Percentiles rank a stretch among this genome's conserved stretches.
Evolutionary conservation across 2,329 filamentous ascomycete species (phyloP).

Genomic region (Neofusicoccum kwambonambiense): DNA sequence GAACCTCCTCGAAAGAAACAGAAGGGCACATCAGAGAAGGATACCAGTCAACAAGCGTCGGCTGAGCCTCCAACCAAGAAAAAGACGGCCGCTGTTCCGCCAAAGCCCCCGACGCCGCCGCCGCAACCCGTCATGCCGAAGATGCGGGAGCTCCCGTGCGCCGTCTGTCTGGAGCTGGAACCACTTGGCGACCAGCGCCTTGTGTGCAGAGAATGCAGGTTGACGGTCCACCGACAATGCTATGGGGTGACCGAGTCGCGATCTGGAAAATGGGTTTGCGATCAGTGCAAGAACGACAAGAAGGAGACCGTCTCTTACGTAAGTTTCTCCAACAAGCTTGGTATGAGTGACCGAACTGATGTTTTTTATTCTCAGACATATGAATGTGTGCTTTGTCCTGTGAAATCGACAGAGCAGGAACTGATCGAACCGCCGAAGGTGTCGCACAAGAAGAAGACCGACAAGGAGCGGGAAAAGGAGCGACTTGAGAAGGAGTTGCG

Average conservation of each 20-base stretch:
- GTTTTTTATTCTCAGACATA: slow-evolving; percentile 61
- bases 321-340: slow-evolving; percentile 36
- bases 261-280: slow-evolving; percentile 84
- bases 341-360: neutral
- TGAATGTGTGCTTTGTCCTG: slow-evolving; percentile 87
- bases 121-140: slow-evolving; percentile 74
- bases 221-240: slow-evolving; percentile 88
- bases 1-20: slow-evolving; percentile 63
- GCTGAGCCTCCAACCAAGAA: slow-evolving; percentile 51
- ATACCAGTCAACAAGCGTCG: slow-evolving; percentile 47
- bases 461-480: slow-evolving; percentile 88
- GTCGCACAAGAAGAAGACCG: slow-evolving; percentile 83
- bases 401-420: slow-evolving; percentile 77
- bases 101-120: slow-evolving; percentile 53
- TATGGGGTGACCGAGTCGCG: slow-evolving; percentile 79
- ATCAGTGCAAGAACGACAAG: slow-evolving; percentile 93
- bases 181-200: slow-evolving; percentile 57
- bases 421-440: slow-evolving; percentile 79
- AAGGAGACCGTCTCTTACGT: slow-evolving; percentile 89
- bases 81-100: slow-evolving; percentile 53
- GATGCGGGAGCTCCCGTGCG: slow-evolving; percentile 76
- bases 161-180: slow-evolving; percentile 75
- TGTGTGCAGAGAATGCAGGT: slow-evolving; percentile 80
- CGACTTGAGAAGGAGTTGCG: slow-evolving; percentile 81
- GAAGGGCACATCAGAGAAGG: slow-evolving; percentile 49